Percentiles rank a stretch among this genome's conserved stretches.
Evolutionary conservation across 768 basidiomycete species (phyloP).

Genomic region (Mycena alexandri): DNA sequence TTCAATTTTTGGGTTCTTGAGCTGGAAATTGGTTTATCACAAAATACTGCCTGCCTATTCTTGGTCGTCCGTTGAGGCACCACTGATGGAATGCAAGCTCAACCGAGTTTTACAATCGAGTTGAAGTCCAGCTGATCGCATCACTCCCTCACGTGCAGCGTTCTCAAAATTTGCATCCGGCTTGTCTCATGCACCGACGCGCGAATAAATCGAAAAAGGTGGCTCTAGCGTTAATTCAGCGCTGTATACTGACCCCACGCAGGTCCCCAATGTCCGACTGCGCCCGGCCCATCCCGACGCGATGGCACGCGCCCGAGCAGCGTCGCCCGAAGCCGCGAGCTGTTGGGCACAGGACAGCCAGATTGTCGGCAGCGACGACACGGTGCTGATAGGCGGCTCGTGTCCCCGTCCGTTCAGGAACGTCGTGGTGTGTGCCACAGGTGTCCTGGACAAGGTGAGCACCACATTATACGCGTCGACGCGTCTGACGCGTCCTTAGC

Average conservation of each 20-base stretch:
- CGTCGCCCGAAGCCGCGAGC: conserved; percentile 45
- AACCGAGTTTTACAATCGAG: too few species aligned
- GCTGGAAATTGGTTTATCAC: too few species aligned
- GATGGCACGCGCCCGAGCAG: conserved; percentile 44
- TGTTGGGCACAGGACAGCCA: conserved; percentile 65
- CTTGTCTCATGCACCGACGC: conserved; percentile 58
- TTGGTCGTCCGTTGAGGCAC: too few species aligned
- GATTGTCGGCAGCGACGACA: conserved; percentile 55
- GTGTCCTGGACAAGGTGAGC: conserved; percentile 80
- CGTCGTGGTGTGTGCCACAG: conserved; percentile 81
- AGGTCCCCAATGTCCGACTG: conserved; percentile 89
- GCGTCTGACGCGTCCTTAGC: conserved; percentile 54
- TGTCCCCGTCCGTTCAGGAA: conserved; percentile 80
- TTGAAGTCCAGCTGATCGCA: too few species aligned
- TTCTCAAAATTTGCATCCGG: too few species aligned
- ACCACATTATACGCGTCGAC: not conserved
- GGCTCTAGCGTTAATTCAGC: not conserved
- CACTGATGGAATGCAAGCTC: too few species aligned
- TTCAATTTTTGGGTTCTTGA: too few species aligned
- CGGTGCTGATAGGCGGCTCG: conserved; percentile 54
- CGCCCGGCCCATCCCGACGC: conserved; percentile 68
- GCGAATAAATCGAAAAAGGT: conserved; percentile 79
- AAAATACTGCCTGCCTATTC: too few species aligned
- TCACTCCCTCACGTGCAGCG: too few species aligned
- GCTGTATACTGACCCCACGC: not conserved